Evolutionary conservation across 148 eudicot genomes (phyloP).

Genomic region (Bassia scoparia): DNA sequence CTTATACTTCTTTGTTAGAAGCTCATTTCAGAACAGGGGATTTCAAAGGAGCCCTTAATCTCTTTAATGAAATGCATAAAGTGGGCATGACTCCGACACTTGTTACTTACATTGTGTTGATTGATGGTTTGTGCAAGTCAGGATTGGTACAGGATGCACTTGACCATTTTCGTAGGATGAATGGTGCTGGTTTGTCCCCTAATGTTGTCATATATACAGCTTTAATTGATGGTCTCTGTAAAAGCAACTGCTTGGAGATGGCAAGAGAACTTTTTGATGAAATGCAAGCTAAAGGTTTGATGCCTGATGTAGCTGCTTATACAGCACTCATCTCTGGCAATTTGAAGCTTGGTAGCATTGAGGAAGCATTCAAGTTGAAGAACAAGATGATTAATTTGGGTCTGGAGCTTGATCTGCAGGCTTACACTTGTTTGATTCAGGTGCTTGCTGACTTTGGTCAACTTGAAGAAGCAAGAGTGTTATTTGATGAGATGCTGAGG

Average conservation of each 20-base stretch:
- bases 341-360: constrained; percentile 64
- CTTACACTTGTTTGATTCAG: constrained; percentile 70
- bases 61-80: constrained; percentile 68
- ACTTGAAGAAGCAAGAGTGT: constrained; percentile 56
- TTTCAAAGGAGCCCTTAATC: constrained; percentile 45
- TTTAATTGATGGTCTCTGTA: constrained; percentile 78
- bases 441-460: constrained; percentile 55
- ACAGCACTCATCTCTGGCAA: constrained; percentile 74
- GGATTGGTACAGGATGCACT: constrained; percentile 68
- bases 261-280: constrained; percentile 62
- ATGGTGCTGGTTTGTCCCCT: constrained; percentile 51
- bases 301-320: constrained; percentile 71
- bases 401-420: constrained; percentile 67
- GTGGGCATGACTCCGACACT: constrained; percentile 49
- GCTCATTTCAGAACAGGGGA: constrained; percentile 54
- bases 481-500: constrained; percentile 67
- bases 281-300: constrained; percentile 66
- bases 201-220: constrained; percentile 72
- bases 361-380: constrained; percentile 61
- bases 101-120: constrained; percentile 59
- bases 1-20: constrained; percentile 73
- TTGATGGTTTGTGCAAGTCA: constrained; percentile 78
- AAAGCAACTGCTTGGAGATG: constrained; percentile 45
- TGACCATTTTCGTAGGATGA: constrained; percentile 47
- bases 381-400: constrained; percentile 53